A percentile compares a stretch with the other conserved stretches of the same genome.
Conservation (phyloP, 148 eudicot species). For the Silene uniflora region DNA sequence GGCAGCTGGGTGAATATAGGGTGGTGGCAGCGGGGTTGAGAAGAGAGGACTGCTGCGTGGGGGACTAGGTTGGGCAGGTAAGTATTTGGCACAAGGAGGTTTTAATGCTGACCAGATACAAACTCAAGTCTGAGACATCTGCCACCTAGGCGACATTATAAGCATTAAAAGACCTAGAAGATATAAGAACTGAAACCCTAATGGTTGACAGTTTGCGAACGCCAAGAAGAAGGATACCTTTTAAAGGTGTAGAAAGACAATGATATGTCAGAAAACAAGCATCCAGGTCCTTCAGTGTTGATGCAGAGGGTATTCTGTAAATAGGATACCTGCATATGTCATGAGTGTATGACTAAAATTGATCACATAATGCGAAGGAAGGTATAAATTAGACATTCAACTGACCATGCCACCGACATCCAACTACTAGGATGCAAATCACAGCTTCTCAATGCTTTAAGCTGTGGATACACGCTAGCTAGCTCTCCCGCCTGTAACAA, state of each 20-base stretch:
- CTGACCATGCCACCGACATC: slow-evolving; percentile 80
- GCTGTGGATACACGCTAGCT: slow-evolving; percentile 44
- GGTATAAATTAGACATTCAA: background rate
- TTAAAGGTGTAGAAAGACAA: slow-evolving; percentile 45
- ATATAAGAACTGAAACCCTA: background rate
- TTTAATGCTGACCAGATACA: background rate
- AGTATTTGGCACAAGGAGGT: too few species aligned
- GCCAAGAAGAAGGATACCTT: slow-evolving; percentile 20
- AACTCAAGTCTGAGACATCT: background rate
- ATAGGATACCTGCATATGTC: slow-evolving; percentile 72
- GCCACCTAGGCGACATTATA: background rate
- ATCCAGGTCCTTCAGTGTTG: slow-evolving; percentile 55
- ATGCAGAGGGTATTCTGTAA: slow-evolving; percentile 67
- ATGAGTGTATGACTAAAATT: background rate
- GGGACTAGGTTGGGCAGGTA: too few species aligned
- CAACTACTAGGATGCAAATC: slow-evolving; percentile 73
- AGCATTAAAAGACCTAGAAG: background rate
- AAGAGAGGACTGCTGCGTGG: too few species aligned
- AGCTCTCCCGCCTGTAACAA: slow-evolving; percentile 45
- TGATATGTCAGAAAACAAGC: slow-evolving; percentile 78
- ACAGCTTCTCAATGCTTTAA: slow-evolving; percentile 52
- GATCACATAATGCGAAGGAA: background rate
- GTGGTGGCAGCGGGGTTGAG: too few species aligned
- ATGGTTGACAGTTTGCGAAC: background rate
- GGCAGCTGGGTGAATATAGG: too few species aligned